Conservation (phyloP, 371 early-diverging fungal species). For the Mucor mucedo region DNA sequence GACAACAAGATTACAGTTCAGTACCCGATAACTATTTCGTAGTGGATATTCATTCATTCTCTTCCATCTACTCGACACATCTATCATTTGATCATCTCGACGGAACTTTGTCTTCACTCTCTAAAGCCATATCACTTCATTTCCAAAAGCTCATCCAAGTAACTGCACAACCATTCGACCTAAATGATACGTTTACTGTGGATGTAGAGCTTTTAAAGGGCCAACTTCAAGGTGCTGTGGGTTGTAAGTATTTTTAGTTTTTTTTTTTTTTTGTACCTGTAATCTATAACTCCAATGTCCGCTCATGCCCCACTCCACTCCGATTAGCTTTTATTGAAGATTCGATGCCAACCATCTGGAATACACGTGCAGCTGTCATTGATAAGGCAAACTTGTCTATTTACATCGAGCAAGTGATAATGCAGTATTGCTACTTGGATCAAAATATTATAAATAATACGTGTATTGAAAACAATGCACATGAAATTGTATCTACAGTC, state of each 20-base stretch:
- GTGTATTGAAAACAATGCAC: conserved; percentile 16
- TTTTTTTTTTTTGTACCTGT: neutral
- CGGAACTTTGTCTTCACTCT: conserved; percentile 29
- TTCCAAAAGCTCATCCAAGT: conserved; percentile 41
- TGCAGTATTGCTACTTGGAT: conserved; percentile 2
- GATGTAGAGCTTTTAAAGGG: conserved; percentile 43
- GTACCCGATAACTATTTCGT: conserved; percentile 13
- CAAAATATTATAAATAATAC: neutral
- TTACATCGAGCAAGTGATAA: conserved; percentile 22
- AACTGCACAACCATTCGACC: conserved; percentile 7
- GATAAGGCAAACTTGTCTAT: conserved; percentile 28
- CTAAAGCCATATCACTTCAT: conserved; percentile 35
- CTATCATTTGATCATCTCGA: conserved; percentile 44
- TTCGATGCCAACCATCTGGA: conserved; percentile 42
- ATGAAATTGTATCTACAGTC: conserved; percentile 11
- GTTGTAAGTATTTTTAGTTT: conserved; percentile 30
- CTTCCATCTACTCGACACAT: conserved; percentile 35
- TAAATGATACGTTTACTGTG: conserved; percentile 18
- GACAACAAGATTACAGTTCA: neutral
- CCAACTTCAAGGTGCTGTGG: conserved; percentile 45
- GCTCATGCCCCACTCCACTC: neutral
- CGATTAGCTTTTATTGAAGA: conserved; percentile 42
- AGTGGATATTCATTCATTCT: conserved; percentile 31
- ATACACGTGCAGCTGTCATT: conserved; percentile 31
- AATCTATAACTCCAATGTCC: neutral